Evolutionary conservation across 2,329 filamentous ascomycete species (phyloP).

Genomic region (Fusarium multiceps): DNA sequence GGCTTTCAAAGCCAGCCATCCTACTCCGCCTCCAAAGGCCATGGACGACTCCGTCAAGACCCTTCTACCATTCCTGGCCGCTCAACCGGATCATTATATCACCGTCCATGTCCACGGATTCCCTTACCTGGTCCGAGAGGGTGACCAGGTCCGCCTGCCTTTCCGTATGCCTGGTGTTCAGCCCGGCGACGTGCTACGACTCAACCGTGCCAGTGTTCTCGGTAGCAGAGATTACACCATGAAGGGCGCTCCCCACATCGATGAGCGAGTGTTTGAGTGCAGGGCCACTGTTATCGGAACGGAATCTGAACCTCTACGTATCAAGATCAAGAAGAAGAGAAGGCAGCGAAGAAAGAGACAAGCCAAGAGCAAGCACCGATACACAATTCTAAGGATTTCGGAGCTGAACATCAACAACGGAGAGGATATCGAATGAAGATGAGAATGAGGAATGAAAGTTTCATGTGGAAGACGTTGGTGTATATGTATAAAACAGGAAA

Average conservation of each 20-base stretch:
- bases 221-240: slow-evolving; percentile 93
- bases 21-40: slow-evolving; percentile 49
- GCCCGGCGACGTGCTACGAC: slow-evolving; percentile 85
- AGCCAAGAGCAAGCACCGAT: slow-evolving; percentile 90
- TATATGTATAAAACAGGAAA: slow-evolving; percentile 43
- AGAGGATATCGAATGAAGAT: slow-evolving; percentile 53
- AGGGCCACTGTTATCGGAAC: slow-evolving; percentile 85
- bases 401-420: slow-evolving; percentile 74
- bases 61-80: slow-evolving; percentile 76
- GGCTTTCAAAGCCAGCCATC: slow-evolving; percentile 56
- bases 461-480: slow-evolving; percentile 27
- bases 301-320: slow-evolving; percentile 81
- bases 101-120: slow-evolving; percentile 82
- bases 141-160: slow-evolving; percentile 80
- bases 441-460: slow-evolving; percentile 22
- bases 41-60: slow-evolving; percentile 67
- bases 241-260: slow-evolving; percentile 82
- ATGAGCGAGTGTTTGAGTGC: slow-evolving; percentile 86
- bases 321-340: slow-evolving; percentile 85
- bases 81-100: slow-evolving; percentile 81
- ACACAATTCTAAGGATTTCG: slow-evolving; percentile 85
- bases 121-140: slow-evolving; percentile 81
- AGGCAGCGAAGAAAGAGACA: slow-evolving; percentile 78
- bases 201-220: slow-evolving; percentile 85
- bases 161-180: slow-evolving; percentile 81